Conservation (phyloP, 2,329 filamentous ascomycete species). For the Fusarium sp. region DNA sequence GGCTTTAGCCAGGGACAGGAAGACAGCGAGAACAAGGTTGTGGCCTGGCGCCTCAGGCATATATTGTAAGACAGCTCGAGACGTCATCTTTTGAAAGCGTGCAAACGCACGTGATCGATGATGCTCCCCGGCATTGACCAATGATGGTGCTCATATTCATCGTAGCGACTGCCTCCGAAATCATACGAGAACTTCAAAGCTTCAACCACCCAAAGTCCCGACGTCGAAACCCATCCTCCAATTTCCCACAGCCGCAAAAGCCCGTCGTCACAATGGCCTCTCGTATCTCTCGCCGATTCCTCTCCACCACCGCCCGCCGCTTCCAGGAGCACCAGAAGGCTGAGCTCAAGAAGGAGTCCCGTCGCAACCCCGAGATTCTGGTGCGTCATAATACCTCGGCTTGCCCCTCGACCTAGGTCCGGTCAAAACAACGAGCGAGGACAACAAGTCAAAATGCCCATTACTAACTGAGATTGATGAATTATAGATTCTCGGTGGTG, state of each 20-base stretch:
- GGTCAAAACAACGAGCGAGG: conserved; percentile 8
- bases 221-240: conserved; percentile 36
- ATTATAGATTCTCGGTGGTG: conserved; percentile 83
- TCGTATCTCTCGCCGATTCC: conserved; percentile 66
- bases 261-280: conserved; percentile 64
- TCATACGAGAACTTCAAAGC: conserved; percentile 51
- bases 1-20: conserved; percentile 27
- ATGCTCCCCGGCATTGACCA: conserved; percentile 45
- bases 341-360: conserved; percentile 68
- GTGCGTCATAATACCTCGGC: conserved; percentile 56
- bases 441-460: conserved; percentile 6
- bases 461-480: conserved; percentile 31
- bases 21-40: neutral
- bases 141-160: conserved; percentile 41
- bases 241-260: conserved; percentile 27
- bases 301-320: conserved; percentile 66
- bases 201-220: conserved; percentile 39
- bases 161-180: conserved; percentile 42
- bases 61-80: neutral
- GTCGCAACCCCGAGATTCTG: conserved; percentile 63
- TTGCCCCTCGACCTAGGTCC: conserved; percentile 24
- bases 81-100: conserved; percentile 33
- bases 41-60: conserved; percentile 21
- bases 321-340: conserved; percentile 59
- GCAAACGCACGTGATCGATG: conserved; percentile 35